Percentiles rank a stretch among this genome's conserved stretches.
Conservation (phyloP, 768 basidiomycete species). For the Lentinula raphanica region DNA sequence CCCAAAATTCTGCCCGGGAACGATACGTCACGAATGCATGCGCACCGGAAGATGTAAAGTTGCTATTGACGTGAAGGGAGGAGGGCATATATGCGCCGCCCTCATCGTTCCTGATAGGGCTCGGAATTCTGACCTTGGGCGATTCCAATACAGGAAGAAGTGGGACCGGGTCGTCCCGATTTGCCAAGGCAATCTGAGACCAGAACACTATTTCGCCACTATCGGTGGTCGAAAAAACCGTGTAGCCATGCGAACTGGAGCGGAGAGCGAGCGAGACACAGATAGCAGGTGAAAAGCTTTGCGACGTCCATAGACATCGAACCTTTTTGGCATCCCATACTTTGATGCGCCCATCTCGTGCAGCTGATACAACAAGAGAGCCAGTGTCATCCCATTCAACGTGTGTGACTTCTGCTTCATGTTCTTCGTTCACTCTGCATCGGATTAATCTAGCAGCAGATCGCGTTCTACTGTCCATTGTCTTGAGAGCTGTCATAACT, state of each 20-base stretch:
- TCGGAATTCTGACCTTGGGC: conserved; percentile 29
- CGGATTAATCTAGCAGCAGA: conserved; percentile 40
- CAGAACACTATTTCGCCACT: conserved; percentile 59
- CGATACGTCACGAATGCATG: conserved; percentile 49
- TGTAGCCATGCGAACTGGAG: conserved; percentile 26
- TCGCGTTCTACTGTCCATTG: conserved; percentile 49
- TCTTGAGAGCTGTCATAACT: conserved; percentile 49
- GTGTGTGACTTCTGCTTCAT: conserved; percentile 55
- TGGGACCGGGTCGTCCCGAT: conserved; percentile 13
- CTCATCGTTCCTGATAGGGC: conserved; percentile 21
- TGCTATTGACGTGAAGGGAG: conserved; percentile 24
- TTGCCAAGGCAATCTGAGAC: conserved; percentile 33
- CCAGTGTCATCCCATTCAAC: conserved; percentile 43
- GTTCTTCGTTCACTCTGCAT: conserved; percentile 53
- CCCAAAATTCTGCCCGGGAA: conserved; percentile 48
- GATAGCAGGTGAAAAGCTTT: conserved; percentile 38
- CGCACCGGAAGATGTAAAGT: conserved; percentile 26
- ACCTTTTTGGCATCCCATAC: conserved; percentile 61
- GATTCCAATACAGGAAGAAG: conserved; percentile 15
- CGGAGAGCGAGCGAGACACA: conserved; percentile 46
- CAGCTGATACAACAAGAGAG: conserved; percentile 43
- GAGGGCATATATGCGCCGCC: conserved; percentile 6
- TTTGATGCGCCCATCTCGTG: conserved; percentile 63
- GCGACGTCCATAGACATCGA: conserved; percentile 61
- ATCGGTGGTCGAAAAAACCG: conserved; percentile 44